A percentile compares a stretch with the other conserved stretches of the same genome.
phyloP scores from a whole-genome alignment of 2,329 filamentous ascomycete species.

The Penicillium freii region DNA sequence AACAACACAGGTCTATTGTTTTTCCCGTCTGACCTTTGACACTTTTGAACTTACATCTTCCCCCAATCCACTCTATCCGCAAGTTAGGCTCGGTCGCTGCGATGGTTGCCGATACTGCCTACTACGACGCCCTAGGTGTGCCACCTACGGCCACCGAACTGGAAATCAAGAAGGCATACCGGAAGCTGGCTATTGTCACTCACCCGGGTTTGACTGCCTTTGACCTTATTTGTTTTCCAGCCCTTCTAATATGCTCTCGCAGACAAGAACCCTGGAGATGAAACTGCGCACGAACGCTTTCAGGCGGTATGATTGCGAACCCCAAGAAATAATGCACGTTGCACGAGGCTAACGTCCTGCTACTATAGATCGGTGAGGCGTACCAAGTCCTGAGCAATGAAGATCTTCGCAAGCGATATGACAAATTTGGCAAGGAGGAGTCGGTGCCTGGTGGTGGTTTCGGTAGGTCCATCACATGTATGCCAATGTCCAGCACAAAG shows the following conservation, averaged over 20 bases:
- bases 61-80: not conserved
- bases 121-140: slow-evolving; percentile 85
- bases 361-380: slow-evolving; percentile 61
- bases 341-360: slow-evolving; percentile 11
- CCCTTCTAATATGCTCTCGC: slow-evolving; percentile 17
- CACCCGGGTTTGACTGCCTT: slow-evolving; percentile 65
- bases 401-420: slow-evolving; percentile 85
- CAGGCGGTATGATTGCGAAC: slow-evolving; percentile 63
- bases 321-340: not conserved
- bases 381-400: slow-evolving; percentile 80
- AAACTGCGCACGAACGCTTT: slow-evolving; percentile 89
- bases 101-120: slow-evolving; percentile 86
- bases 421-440: slow-evolving; percentile 94
- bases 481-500: not conserved
- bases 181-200: slow-evolving; percentile 89
- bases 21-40: not conserved
- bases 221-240: not conserved
- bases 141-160: slow-evolving; percentile 80
- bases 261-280: slow-evolving; percentile 98
- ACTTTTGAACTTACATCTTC: not conserved
- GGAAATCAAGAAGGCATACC: slow-evolving; percentile 96
- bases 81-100: not conserved
- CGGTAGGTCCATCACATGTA: slow-evolving; percentile 49
- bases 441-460: slow-evolving; percentile 90
- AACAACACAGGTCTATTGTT: slow-evolving; percentile 23